Conservation (phyloP, 2,329 filamentous ascomycete species). For the Botrytis pseudocinerea region DNA sequence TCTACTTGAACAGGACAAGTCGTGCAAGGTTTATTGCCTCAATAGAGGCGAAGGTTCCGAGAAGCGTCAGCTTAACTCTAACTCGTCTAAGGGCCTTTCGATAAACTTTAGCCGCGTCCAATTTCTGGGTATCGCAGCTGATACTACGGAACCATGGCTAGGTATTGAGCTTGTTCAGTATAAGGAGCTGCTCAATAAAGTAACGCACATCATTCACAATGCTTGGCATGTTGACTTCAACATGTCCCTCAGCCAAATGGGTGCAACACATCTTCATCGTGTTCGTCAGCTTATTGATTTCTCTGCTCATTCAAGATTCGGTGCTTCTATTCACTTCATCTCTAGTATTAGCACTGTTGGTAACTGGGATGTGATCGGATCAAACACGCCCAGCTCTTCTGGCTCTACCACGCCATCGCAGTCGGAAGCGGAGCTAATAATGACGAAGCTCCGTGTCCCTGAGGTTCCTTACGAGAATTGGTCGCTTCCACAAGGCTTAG, state of each 20-base stretch:
- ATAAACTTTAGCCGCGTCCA: slow-evolving; percentile 42
- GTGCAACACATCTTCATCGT: background rate
- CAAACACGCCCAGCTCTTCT: background rate
- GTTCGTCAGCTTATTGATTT: slow-evolving; percentile 16
- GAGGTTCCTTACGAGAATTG: slow-evolving; percentile 42
- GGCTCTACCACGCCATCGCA: background rate
- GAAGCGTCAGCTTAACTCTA: slow-evolving; percentile 23
- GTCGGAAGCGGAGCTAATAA: background rate
- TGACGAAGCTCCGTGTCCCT: slow-evolving; percentile 36
- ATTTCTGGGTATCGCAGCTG: slow-evolving; percentile 52
- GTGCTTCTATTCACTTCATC: slow-evolving; percentile 31
- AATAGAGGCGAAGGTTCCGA: slow-evolving; percentile 44
- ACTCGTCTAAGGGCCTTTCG: background rate
- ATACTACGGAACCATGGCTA: slow-evolving; percentile 43
- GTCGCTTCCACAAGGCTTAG: slow-evolving; percentile 15
- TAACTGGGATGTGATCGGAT: background rate
- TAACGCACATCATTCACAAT: slow-evolving; percentile 24
- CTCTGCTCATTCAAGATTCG: slow-evolving; percentile 12
- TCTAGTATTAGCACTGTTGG: slow-evolving; percentile 33
- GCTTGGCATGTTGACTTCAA: slow-evolving; percentile 46
- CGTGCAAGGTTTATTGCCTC: slow-evolving; percentile 49
- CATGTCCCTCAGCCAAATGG: slow-evolving; percentile 40
- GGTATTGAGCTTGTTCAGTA: slow-evolving; percentile 45
- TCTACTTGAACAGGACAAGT: slow-evolving; percentile 38
- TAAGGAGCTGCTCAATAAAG: background rate